phyloP scores from a whole-genome alignment of 768 basidiomycete species.

The Neoboletus subvelutipes region DNA sequence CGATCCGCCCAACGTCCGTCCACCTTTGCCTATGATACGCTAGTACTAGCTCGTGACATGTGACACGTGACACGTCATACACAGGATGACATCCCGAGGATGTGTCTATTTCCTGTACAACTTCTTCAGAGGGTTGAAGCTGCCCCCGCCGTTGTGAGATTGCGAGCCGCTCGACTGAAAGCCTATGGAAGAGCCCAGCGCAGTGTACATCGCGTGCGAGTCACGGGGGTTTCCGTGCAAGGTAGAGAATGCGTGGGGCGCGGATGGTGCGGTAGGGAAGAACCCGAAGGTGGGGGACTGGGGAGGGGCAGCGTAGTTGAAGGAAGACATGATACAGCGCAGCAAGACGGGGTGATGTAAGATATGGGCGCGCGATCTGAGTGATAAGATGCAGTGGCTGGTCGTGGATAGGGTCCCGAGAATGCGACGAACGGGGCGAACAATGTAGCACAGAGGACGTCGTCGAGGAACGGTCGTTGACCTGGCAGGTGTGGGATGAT shows the following conservation, averaged over 20 bases:
- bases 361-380: background rate
- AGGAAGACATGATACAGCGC: slow-evolving; percentile 42
- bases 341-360: background rate
- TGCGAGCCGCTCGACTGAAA: slow-evolving; percentile 24
- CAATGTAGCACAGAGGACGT: slow-evolving; percentile 9
- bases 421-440: slow-evolving; percentile 6
- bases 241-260: slow-evolving; percentile 55
- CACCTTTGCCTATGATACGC: slow-evolving; percentile 27
- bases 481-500: slow-evolving; percentile 5
- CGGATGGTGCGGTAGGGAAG: slow-evolving; percentile 54
- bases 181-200: slow-evolving; percentile 38
- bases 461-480: slow-evolving; percentile 10
- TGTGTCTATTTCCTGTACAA: slow-evolving; percentile 35
- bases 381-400: background rate
- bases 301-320: slow-evolving; percentile 40
- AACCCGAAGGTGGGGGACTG: slow-evolving; percentile 58
- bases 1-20: background rate
- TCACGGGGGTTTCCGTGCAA: slow-evolving; percentile 65
- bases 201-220: slow-evolving; percentile 56
- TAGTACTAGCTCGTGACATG: slow-evolving; percentile 8
- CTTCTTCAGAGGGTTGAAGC: slow-evolving; percentile 35
- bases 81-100: no score
- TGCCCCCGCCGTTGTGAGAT: slow-evolving; percentile 23
- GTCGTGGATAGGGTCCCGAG: background rate
- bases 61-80: background rate